phyloP scores from a whole-genome alignment of 108 stramenopile species.

The Schizochytrium sp. region DNA sequence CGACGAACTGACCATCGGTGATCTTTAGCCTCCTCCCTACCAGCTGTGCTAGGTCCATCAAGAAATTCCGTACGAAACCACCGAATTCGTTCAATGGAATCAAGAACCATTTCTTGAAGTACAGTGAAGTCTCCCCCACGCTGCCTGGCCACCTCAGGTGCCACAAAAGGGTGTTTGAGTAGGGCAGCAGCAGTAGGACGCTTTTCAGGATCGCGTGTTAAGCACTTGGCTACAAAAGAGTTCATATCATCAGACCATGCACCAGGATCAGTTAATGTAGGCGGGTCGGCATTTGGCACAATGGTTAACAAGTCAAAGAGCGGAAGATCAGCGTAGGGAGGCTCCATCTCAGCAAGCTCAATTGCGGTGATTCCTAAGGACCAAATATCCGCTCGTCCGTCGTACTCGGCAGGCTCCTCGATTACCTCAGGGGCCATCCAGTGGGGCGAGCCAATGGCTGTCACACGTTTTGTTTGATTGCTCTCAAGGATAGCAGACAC shows the following conservation, averaged over 20 bases:
- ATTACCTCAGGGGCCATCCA: constrained; percentile 63
- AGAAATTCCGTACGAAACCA: constrained; percentile 35
- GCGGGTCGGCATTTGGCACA: constrained; percentile 72
- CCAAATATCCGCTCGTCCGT: constrained; percentile 60
- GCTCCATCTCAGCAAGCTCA: constrained; percentile 87
- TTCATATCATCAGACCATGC: constrained; percentile 70
- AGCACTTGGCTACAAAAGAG: constrained; percentile 67
- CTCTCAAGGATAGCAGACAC: background rate
- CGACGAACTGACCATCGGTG: background rate
- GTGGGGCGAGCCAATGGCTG: constrained; percentile 57
- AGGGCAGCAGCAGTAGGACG: constrained; percentile 57
- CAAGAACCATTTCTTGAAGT: background rate
- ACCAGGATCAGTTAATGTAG: constrained; percentile 70
- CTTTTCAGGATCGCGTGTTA: constrained; percentile 67
- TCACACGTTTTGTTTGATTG: background rate
- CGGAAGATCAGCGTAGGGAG: constrained; percentile 94
- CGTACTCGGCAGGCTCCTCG: background rate
- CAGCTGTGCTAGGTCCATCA: background rate
- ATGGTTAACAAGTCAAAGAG: constrained; percentile 81
- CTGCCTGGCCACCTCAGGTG: background rate
- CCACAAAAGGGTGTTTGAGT: constrained; percentile 65
- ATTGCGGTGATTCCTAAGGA: constrained; percentile 25
- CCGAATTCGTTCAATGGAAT: constrained; percentile 27
- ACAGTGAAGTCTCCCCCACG: background rate
- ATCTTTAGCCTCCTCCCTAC: background rate